Conservation (phyloP, 208 protist genomes). For the Leishmania martiniquensis region DNA sequence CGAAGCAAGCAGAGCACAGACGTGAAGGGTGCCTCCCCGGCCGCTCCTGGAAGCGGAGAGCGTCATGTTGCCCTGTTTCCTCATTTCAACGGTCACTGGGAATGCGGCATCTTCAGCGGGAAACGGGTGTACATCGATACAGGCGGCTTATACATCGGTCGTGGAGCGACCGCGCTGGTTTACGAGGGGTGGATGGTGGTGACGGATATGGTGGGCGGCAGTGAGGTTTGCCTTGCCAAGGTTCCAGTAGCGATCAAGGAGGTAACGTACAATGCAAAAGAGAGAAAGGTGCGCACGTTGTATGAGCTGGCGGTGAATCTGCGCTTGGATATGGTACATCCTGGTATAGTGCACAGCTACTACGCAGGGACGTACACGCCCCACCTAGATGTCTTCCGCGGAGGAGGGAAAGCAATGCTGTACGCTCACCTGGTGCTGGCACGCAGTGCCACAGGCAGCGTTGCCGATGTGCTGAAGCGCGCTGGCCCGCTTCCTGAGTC, state of each 20-base stretch:
- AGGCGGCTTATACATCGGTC: conserved; percentile 12
- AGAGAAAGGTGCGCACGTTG: conserved; percentile 15
- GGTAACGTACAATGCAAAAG: conserved; percentile 18
- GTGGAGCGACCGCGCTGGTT: conserved; percentile 20
- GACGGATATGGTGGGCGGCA: conserved; percentile 12
- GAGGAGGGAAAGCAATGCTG: background rate
- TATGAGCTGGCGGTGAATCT: conserved; percentile 15
- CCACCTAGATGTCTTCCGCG: background rate
- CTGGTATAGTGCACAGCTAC: conserved; percentile 24
- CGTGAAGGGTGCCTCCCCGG: background rate
- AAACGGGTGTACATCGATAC: conserved; percentile 25
- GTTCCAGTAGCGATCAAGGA: conserved; percentile 32
- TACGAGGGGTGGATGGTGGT: conserved; percentile 22
- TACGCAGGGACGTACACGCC: conserved; percentile 20
- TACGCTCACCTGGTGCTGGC: conserved; percentile 19
- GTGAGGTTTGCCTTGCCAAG: conserved; percentile 9
- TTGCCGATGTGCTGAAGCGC: conserved; percentile 38
- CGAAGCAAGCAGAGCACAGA: conserved; percentile 1
- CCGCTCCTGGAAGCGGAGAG: background rate
- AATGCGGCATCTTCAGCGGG: conserved; percentile 30
- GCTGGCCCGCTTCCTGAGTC: conserved; percentile 15
- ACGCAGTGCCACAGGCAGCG: conserved; percentile 22
- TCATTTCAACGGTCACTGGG: conserved; percentile 17
- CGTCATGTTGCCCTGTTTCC: conserved; percentile 12
- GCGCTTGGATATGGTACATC: conserved; percentile 19